phyloP scores from a whole-genome alignment of 768 basidiomycete species.

The Harrya chromipes region DNA sequence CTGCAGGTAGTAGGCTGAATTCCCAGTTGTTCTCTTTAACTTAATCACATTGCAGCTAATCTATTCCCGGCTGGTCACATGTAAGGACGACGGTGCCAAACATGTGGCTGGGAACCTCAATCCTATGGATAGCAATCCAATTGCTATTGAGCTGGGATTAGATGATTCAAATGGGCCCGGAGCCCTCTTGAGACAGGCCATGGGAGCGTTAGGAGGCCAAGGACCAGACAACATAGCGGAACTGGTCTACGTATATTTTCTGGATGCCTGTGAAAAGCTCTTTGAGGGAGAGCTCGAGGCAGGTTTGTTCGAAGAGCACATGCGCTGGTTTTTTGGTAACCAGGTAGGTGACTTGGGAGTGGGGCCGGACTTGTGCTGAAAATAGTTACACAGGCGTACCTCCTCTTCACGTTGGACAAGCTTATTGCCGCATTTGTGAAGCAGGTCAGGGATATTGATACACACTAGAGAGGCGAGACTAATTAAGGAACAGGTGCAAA shows the following conservation, averaged over 20 bases:
- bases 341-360: slow-evolving; percentile 47
- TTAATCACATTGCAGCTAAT: slow-evolving; percentile 55
- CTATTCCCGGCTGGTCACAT: slow-evolving; percentile 81
- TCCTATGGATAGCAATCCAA: slow-evolving; percentile 68
- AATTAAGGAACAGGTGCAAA: slow-evolving; percentile 67
- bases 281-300: slow-evolving; percentile 94
- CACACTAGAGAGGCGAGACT: not conserved
- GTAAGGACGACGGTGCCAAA: slow-evolving; percentile 76
- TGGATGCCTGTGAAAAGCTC: slow-evolving; percentile 88
- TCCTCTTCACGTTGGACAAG: slow-evolving; percentile 92
- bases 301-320: slow-evolving; percentile 89
- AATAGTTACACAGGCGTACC: slow-evolving; percentile 68
- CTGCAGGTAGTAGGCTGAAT: slow-evolving; percentile 59
- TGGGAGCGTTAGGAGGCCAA: slow-evolving; percentile 55
- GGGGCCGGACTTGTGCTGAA: slow-evolving; percentile 4
- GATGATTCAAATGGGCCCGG: slow-evolving; percentile 80
- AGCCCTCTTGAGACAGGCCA: slow-evolving; percentile 60
- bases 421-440: slow-evolving; percentile 86
- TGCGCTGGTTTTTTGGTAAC: slow-evolving; percentile 92
- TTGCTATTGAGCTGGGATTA: slow-evolving; percentile 80
- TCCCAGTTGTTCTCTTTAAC: slow-evolving; percentile 3
- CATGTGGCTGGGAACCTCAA: slow-evolving; percentile 67
- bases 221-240: slow-evolving; percentile 48
- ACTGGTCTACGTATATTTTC: slow-evolving; percentile 82
- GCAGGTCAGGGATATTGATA: slow-evolving; percentile 53